Conservation (phyloP, 805 yeast species). For the baker's yeast (Saccharomyces cerevisiae) region DNA sequence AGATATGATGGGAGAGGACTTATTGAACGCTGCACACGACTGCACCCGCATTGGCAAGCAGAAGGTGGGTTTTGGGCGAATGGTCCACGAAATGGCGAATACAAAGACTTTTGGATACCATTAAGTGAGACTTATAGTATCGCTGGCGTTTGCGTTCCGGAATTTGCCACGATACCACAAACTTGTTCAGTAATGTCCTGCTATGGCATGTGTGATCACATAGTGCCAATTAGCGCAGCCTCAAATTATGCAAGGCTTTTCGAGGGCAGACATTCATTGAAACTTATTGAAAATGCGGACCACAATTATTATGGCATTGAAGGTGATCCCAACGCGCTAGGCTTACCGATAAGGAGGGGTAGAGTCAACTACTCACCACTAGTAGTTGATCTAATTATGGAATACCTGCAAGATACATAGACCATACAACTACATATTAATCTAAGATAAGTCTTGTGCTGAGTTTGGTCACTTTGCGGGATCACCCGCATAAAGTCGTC, state of each 20-base stretch:
- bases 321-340: slow-evolving; percentile 31
- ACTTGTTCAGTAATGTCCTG: slow-evolving; percentile 53
- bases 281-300: slow-evolving; percentile 60
- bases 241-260: slow-evolving; percentile 50
- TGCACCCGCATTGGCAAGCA: slow-evolving; percentile 33
- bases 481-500: background rate
- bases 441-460: background rate
- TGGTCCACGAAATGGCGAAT: slow-evolving; percentile 46
- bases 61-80: slow-evolving; percentile 35
- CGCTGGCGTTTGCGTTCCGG: slow-evolving; percentile 39
- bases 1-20: slow-evolving; percentile 51
- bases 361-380: slow-evolving; percentile 50
- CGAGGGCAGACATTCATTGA: slow-evolving; percentile 46
- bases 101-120: slow-evolving; percentile 37
- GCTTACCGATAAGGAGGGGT: slow-evolving; percentile 38
- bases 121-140: slow-evolving; percentile 44
- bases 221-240: slow-evolving; percentile 59
- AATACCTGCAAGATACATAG: slow-evolving; percentile 1
- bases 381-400: slow-evolving; percentile 42
- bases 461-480: background rate
- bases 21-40: slow-evolving; percentile 30
- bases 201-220: slow-evolving; percentile 60
- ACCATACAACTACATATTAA: background rate
- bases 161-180: slow-evolving; percentile 35
- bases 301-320: slow-evolving; percentile 66